phyloP scores from a whole-genome alignment of 768 basidiomycete genomes.

The Boletus huronensis region DNA sequence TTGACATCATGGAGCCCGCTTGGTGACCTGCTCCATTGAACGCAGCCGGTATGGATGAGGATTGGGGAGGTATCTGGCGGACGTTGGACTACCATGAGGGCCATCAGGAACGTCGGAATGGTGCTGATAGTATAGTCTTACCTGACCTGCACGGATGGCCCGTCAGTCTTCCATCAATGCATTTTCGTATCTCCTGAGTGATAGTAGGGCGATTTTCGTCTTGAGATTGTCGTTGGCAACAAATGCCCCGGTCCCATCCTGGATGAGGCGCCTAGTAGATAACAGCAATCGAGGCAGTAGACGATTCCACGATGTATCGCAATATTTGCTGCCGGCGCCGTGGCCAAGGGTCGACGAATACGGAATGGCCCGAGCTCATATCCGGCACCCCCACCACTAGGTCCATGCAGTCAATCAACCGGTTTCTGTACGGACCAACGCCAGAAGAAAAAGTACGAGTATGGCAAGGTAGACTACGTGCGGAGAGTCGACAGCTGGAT shows the following conservation, averaged over 20 bases:
- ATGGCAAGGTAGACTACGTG: slow-evolving; percentile 87
- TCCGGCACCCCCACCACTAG: slow-evolving; percentile 1
- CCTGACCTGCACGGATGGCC: background rate
- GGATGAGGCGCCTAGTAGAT: background rate
- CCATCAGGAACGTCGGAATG: background rate
- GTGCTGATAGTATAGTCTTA: background rate
- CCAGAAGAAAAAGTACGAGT: slow-evolving; percentile 89
- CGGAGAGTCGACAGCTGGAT: slow-evolving; percentile 80
- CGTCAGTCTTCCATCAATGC: background rate
- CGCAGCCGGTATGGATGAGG: background rate
- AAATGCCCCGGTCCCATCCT: background rate
- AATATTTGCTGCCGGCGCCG: background rate
- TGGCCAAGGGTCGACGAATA: slow-evolving; percentile 1
- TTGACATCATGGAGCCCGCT: background rate
- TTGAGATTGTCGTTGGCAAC: background rate
- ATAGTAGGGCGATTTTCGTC: background rate
- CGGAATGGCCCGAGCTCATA: background rate
- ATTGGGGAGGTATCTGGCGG: background rate
- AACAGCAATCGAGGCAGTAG: too few relatives aligned
- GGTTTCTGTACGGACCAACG: slow-evolving; percentile 94
- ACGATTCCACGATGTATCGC: background rate
- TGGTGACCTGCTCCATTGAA: background rate
- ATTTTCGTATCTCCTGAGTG: background rate
- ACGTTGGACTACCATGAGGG: background rate
- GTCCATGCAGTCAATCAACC: slow-evolving; percentile 81